Base-by-base conservation (phyloP, 148 eudicot genomes). In the Rhododendron williamsianum region DNA sequence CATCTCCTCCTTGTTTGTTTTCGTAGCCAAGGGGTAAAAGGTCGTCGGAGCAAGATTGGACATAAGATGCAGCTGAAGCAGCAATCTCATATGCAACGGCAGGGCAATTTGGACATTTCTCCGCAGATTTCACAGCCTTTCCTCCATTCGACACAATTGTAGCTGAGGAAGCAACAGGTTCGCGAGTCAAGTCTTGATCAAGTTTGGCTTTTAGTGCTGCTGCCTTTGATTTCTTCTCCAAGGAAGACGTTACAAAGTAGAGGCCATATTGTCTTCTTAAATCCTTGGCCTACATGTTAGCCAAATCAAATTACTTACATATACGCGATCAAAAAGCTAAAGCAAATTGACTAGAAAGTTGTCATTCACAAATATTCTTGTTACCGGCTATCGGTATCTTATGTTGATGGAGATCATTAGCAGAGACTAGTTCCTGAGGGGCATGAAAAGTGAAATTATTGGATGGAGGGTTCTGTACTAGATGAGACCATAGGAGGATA, bases 61-160 rank as follows among this genome's bases (percentile, higher is more conserved):
- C 92, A 79, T 90, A 94, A 67, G 93, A 90, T 43, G 96, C 97
- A 67, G 98, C 98, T 36, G 97, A 91, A 48, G 91, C 96, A 0
- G 98, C 98, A 35, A 95, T 92, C 86, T 92, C 93, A 49, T 94
- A 92, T 15, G 93, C 94, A 81, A 89, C 91, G 13, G 90, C 84
- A 30, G 89, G 81, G 7, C 83, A 85, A 46, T 77, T 84, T 21
- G 19, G 76, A 51, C 74, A 81, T 41, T 83, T 90, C 46, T 89
- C 86, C 82, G 82, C 78, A 21, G 76, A 23, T 54, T 41, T 58
- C 82, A 36, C 65, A 11, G 36, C 21, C 30, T 77, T 88, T 19
- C 79, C 73, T 36, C 73, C 6, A 56, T 73, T 36, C 19, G 89
- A 30, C 80, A 60, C 87, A 19, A 23, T 33, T 51, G 58, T 38